These are phyloP conservation scores for Fusarium chlamydosporum DNA, from an alignment of 2,329 filamentous ascomycete species.

Conservation along the genomic window DNA sequence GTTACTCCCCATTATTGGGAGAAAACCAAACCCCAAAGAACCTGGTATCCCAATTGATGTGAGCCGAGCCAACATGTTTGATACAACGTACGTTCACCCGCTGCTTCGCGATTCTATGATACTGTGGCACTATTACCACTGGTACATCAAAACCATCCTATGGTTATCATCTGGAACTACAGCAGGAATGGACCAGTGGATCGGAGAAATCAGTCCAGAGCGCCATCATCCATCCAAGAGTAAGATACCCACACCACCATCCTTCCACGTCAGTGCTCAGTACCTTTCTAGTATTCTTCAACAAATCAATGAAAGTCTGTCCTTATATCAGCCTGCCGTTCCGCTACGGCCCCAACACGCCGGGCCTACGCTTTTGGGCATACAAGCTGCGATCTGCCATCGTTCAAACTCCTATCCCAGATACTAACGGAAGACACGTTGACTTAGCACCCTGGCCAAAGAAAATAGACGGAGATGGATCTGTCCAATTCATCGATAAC, in stretches of 20 bases:
- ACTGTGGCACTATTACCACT: conserved; percentile 5
- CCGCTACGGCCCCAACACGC: not conserved
- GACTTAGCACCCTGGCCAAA: not conserved
- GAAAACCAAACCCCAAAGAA: not conserved
- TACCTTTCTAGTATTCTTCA: conserved; percentile 22
- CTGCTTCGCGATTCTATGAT: not conserved
- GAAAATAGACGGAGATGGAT: not conserved
- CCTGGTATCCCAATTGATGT: conserved; percentile 14
- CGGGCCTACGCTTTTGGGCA: not conserved
- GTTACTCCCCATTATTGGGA: not conserved
- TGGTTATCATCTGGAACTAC: conserved; percentile 3
- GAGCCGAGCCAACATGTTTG: conserved; percentile 12
- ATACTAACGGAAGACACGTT: not conserved
- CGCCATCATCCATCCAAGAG: conserved; percentile 7
- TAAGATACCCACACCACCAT: too few relatives aligned
- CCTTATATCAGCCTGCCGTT: conserved; percentile 1
- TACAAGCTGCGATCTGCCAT: conserved; percentile 5
- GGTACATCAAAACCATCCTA: not conserved
- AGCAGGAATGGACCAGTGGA: conserved; percentile 3
- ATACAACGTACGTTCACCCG: not conserved
- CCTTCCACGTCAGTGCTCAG: too few relatives aligned
- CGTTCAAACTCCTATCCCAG: not conserved
- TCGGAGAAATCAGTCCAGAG: not conserved
- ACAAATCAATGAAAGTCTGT: conserved; percentile 11
- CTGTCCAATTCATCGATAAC: not conserved